Base-by-base conservation (phyloP, 2,329 filamentous ascomycete genomes). In the Neonectria magnoliae region DNA sequence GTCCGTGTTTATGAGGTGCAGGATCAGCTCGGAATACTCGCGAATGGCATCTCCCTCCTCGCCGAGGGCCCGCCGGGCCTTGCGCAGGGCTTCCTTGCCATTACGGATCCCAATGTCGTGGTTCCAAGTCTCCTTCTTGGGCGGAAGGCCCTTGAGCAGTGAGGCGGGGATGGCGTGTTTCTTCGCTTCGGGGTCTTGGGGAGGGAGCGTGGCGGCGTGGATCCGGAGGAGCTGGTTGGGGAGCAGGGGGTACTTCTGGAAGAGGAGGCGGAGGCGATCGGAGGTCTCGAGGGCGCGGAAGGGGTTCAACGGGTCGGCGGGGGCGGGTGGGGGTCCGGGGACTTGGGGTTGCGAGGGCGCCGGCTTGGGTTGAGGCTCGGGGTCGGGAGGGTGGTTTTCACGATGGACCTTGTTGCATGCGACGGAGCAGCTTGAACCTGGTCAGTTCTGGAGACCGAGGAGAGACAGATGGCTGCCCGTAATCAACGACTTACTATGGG, bases 1-100 rank as follows among this genome's bases (percentile, higher is more conserved):
- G 38, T 77, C 75, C 14, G 71, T 71, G 47, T 78, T 76, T 59
- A 88, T 78, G 36, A 88, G 76, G 60, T 83, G 80, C 52, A 84
- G 71, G 18, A 90, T 82, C 22, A 90, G 78, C 65, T 87, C 85
- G 51, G 84, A 85, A 71, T 88, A 91, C 75, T 90, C 88, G 57
- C 85, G 80, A 31, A 91, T 80, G 5, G 81, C 88, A 68, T 90
- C 87, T 31, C 87, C 87, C 62, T 85, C 84, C 68, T 85, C 82
- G n/a, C 84, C 82, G 1, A 83, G 81, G 31, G 82, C 81, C 33
- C 80, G 79, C 62, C 85, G 81, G 36, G 85, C 84, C 58, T 77
- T 81, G 45, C 84, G 83, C 62, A 91, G 77, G 14, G 83, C 84
- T 20, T 83, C 80, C 48, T 87, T 83, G 1, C 87, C 89, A 20